Evolutionary conservation across 495 filamentous ascomycete species (phyloP), one percentile per base, ranked within the genome.

Genomic region (Penicillium maclennaniae): DNA sequence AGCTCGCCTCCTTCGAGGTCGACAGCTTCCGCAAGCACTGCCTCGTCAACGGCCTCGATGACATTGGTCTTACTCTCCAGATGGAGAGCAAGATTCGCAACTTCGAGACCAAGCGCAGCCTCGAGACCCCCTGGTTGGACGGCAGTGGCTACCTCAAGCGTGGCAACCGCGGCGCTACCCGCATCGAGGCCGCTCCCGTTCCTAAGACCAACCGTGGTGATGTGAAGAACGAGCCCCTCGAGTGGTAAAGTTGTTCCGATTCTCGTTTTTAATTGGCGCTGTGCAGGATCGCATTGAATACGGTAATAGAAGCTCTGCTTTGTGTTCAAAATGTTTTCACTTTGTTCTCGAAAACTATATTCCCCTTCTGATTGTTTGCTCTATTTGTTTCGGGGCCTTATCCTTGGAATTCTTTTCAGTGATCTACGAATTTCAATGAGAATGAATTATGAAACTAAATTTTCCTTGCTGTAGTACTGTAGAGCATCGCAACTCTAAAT

Each of bases 1-100:
- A 79, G 62, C 73, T 98, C 37, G 85, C 83, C 59, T 64, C 66
- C 38, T 98, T 98, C 61, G 87, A 96, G 2, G 87, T 96, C 27
- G 92, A 97, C 54, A 79, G 82, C 61, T 98, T 97, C 79, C 77
- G 91, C 58, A 95, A 92, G 73, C 89, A 97, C 73, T 98, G 93
- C 66, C 75, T 98, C 34, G 74, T 95, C 54, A 96, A 98, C 67
- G 93, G 93, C 1, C 82, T 98, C 8, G 93, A 98, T 70, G 93
- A 98, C 59, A 97, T 98, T 56, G 93, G 91, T 45, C 73, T 97
- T 36, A 97, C 93, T 17, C 87, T 97, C 71, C 88, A 95, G 72
- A 81, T 91, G 70, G 91, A 91, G 59, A 84, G 87, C 45, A 91
- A 95, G 79, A 97, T 98, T 65, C 76, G 77, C 47, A 75, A 78